Evolutionary conservation across 805 yeast genomes (phyloP).

Genomic region (Cyberlindnera saturnus): DNA sequence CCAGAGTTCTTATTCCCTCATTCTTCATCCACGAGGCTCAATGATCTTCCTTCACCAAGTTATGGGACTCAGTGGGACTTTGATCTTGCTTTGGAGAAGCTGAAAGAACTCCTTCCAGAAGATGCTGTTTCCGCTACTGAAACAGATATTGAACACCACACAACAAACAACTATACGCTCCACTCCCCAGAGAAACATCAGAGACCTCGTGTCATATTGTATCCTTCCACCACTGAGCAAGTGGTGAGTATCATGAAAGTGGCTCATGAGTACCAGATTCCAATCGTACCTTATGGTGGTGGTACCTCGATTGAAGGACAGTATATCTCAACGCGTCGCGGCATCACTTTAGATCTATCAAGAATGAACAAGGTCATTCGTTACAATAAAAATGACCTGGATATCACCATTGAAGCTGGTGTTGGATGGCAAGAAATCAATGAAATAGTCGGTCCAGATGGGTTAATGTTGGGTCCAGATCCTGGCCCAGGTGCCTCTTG

Average conservation of each 20-base stretch:
- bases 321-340: conserved; percentile 52
- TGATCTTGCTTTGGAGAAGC: conserved; percentile 18
- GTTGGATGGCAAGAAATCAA: conserved; percentile 72
- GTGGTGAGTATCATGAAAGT: conserved; percentile 50
- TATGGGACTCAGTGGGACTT: conserved; percentile 24
- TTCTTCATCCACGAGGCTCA: conserved; percentile 19
- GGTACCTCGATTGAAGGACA: conserved; percentile 68
- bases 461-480: conserved; percentile 66
- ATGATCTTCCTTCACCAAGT: conserved; percentile 21
- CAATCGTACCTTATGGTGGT: conserved; percentile 60
- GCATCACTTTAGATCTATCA: conserved; percentile 52
- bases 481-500: conserved; percentile 76
- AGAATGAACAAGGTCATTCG: conserved; percentile 53
- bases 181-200: conserved; percentile 43
- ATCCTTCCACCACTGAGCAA: conserved; percentile 49
- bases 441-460: conserved; percentile 40
- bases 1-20: conserved; percentile 26
- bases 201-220: conserved; percentile 33
- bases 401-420: conserved; percentile 69
- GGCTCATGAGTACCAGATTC: conserved; percentile 47
- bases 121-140: conserved; percentile 21
- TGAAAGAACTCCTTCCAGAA: conserved; percentile 29
- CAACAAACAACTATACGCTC: conserved; percentile 44
- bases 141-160: conserved; percentile 36
- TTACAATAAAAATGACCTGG: conserved; percentile 59